A percentile compares a stretch with the other conserved stretches of the same genome.
Conservation (phyloP, 192 early-diverging fungal genomes). For the Dissophora globulifera region DNA sequence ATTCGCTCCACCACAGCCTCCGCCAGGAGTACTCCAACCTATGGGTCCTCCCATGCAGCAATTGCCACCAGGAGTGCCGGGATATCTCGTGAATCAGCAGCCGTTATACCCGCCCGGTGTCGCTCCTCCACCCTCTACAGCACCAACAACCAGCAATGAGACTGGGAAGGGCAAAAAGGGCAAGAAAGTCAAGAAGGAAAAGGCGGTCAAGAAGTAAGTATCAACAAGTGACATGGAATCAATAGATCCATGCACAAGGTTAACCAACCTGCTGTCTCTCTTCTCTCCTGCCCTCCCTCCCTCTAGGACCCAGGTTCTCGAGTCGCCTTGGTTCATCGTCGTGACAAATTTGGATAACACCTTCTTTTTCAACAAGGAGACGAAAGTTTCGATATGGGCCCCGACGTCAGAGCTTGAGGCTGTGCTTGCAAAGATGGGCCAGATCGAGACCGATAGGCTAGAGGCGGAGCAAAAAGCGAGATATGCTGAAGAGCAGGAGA, state of each 20-base stretch:
- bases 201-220: conserved; percentile 52
- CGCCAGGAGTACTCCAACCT: conserved; percentile 23
- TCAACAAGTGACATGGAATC: no score
- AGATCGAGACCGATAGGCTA: conserved; percentile 45
- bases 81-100: conserved; percentile 25
- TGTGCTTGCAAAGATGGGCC: conserved; percentile 63
- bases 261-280: no score
- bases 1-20: not conserved
- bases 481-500: conserved; percentile 49
- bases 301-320: conserved; percentile 65
- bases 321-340: conserved; percentile 79
- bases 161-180: conserved; percentile 39
- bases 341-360: conserved; percentile 75
- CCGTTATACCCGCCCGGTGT: conserved; percentile 25
- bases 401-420: conserved; percentile 66
- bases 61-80: conserved; percentile 21
- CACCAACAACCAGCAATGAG: conserved; percentile 2
- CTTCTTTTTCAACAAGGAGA: conserved; percentile 81
- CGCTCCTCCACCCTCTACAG: conserved; percentile 5
- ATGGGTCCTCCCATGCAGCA: conserved; percentile 35
- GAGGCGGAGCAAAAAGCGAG: conserved; percentile 53
- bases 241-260: no score
- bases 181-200: conserved; percentile 58
- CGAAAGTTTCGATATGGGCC: conserved; percentile 75
- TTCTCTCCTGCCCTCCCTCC: not conserved